These are phyloP conservation scores for Argentina anserina DNA, from an alignment of 306 rosid species.

Conservation along the genomic window DNA sequence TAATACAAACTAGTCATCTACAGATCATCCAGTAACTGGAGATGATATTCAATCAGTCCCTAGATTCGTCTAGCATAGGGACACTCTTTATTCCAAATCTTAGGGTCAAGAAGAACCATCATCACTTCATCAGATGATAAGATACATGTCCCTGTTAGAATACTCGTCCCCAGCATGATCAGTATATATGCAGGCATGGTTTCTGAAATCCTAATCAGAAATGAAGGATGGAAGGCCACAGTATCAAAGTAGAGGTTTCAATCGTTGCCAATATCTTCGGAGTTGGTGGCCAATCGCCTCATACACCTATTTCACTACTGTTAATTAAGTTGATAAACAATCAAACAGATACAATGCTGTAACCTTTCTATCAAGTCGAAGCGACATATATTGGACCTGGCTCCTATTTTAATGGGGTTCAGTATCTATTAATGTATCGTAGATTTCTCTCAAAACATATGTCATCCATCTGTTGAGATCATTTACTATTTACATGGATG, in stretches of 20 bases:
- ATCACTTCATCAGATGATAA: background rate
- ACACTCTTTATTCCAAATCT: background rate
- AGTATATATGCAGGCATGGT: background rate
- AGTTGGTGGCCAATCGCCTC: conserved; percentile 29
- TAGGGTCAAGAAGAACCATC: background rate
- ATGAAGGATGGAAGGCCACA: background rate
- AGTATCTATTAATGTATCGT: background rate
- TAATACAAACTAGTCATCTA: no score
- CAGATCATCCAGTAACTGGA: no score
- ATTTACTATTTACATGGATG: conserved; percentile 21
- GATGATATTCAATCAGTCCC: no score
- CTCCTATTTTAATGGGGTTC: conserved; percentile 41
- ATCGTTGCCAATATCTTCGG: conserved; percentile 30
- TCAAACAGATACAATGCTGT: background rate
- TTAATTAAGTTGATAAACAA: background rate
- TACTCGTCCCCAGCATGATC: background rate
- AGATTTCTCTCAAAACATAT: background rate
- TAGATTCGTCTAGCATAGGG: no score
- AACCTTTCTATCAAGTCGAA: background rate
- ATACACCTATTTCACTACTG: background rate
- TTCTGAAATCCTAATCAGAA: background rate
- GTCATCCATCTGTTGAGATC: background rate
- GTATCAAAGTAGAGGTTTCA: conserved; percentile 15
- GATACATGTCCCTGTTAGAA: background rate
- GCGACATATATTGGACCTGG: background rate